Percentiles rank a stretch among this genome's conserved stretches.
phyloP scores from a whole-genome alignment of 2,329 filamentous ascomycete genomes.

The Tolypocladium tropicale region DNA sequence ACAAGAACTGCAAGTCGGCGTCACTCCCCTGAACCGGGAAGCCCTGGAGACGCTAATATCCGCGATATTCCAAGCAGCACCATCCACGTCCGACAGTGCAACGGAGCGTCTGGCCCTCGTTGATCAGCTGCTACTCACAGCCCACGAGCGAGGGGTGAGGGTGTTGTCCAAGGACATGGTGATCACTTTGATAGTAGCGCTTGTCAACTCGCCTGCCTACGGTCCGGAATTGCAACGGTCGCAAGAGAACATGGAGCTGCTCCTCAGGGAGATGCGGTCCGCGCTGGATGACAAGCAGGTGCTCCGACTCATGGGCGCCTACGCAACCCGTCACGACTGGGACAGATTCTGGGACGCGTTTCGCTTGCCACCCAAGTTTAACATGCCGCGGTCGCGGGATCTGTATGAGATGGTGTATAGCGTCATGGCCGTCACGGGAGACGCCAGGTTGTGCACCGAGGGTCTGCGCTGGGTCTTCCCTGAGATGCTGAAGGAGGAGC shows the following conservation, averaged over 20 bases:
- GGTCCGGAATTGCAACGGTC: slow-evolving; percentile 24
- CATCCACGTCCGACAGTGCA: slow-evolving; percentile 10
- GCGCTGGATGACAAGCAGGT: slow-evolving; percentile 29
- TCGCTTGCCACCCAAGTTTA: slow-evolving; percentile 40
- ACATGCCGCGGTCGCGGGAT: slow-evolving; percentile 33
- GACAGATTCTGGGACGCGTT: slow-evolving; percentile 51
- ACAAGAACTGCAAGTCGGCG: slow-evolving; percentile 27
- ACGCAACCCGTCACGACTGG: slow-evolving; percentile 39
- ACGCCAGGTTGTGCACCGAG: slow-evolving; percentile 33
- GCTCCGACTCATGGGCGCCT: slow-evolving; percentile 32
- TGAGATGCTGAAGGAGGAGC: slow-evolving; percentile 48
- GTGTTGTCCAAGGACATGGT: slow-evolving; percentile 38
- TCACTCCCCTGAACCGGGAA: slow-evolving; percentile 22
- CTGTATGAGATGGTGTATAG: slow-evolving; percentile 47
- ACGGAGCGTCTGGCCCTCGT: slow-evolving; percentile 25
- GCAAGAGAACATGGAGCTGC: slow-evolving; percentile 32
- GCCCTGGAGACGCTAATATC: slow-evolving; percentile 27
- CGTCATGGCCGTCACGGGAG: slow-evolving; percentile 31
- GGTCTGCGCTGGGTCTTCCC: slow-evolving; percentile 43
- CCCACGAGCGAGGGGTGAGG: slow-evolving; percentile 33
- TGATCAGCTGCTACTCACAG: slow-evolving; percentile 31
- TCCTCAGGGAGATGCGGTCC: slow-evolving; percentile 27
- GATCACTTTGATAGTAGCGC: slow-evolving; percentile 32
- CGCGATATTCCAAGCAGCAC: slow-evolving; percentile 22
- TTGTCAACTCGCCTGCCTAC: slow-evolving; percentile 20